phyloP scores from a whole-genome alignment of 2,329 filamentous ascomycete genomes.

The Pseudocercospora pini-densiflorae region DNA sequence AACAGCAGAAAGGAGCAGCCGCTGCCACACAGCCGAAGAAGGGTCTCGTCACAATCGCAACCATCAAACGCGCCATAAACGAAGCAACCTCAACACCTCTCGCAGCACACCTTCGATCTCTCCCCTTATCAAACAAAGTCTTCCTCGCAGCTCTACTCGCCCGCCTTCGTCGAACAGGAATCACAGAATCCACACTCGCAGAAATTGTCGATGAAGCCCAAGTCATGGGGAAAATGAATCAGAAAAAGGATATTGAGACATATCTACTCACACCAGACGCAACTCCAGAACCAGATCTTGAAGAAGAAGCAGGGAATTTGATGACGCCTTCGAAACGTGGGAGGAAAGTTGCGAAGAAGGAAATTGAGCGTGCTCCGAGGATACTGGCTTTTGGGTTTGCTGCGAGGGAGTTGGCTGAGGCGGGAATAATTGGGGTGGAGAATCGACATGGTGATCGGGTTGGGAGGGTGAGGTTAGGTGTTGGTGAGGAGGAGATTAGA shows the following conservation, averaged over 20 bases:
- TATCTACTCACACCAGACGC: constrained; percentile 58
- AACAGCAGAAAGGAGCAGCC: constrained; percentile 40
- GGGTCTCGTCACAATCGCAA: constrained; percentile 82
- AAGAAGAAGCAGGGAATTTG: constrained; percentile 36
- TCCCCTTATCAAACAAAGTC: constrained; percentile 82
- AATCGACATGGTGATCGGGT: constrained; percentile 77
- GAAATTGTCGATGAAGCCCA: constrained; percentile 88
- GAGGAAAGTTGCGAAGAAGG: constrained; percentile 37
- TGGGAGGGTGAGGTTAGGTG: constrained; percentile 81
- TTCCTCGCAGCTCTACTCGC: constrained; percentile 82
- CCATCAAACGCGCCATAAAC: constrained; percentile 90
- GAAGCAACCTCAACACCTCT: constrained; percentile 93
- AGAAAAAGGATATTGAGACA: constrained; percentile 62
- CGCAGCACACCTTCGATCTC: constrained; percentile 81
- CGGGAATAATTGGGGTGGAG: constrained; percentile 86
- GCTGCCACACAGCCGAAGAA: constrained; percentile 39
- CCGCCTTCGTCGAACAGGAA: constrained; percentile 78
- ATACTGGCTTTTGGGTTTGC: constrained; percentile 69
- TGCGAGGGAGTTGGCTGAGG: constrained; percentile 81
- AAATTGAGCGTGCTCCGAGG: constrained; percentile 47
- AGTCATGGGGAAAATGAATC: constrained; percentile 65
- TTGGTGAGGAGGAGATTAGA: constrained; percentile 89
- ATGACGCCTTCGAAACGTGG: constrained; percentile 40
- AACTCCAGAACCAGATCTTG: constrained; percentile 31
- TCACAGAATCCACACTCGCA: constrained; percentile 84